Base-by-base conservation (phyloP, 1,284 basidiomycete species). In the Mycena sp. region DNA sequence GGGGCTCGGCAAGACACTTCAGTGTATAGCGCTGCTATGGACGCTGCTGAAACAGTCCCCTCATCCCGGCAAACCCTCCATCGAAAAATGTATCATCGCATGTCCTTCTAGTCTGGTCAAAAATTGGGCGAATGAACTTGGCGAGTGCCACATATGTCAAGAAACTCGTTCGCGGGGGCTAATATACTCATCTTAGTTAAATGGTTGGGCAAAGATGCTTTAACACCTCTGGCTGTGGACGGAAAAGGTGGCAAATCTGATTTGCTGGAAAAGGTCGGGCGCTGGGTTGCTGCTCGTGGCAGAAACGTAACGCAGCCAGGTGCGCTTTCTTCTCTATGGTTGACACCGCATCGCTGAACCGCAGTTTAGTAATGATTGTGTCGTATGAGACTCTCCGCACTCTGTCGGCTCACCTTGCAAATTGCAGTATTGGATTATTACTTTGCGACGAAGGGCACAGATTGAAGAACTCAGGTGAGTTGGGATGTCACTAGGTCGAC, bases 121-220 rank as follows among this genome's bases (percentile, higher is more conserved):
- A 73, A 99, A 99, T 73, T 99, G 97, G 97, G 97, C 96, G 0
- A 99, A 99, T 74, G 97, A 99, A 79, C 83, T 99, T 21, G 87
- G 95, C 90, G 67, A 59, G 87, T 78, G 25, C 6, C 19, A 5
- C 10, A 46, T 44, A n/a, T 54, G 26, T 19, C 48, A 43, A 25
- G 40, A 57, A 50, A 37, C 37, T 58, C n/a, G n/a, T n/a, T n/a
- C n/a, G n/a, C n/a, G n/a, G n/a, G n/a, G n/a, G n/a, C 58, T 35
- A 14, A 1, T 52, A 11, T 54, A 50, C n/a, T n/a, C n/a, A n/a
- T 38, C 50, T 11, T 32, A 96, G 94, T 89, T 37, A 98, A 98
- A 80, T 98, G 96, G 96, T 82, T 98, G 3, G 96, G 95, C 1
- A 87, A 90, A 69, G 94, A 92, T 46, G 83, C 95, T 0, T 82